Conservation (phyloP, 179 eudicot species). For the Gypsophila paniculata region DNA sequence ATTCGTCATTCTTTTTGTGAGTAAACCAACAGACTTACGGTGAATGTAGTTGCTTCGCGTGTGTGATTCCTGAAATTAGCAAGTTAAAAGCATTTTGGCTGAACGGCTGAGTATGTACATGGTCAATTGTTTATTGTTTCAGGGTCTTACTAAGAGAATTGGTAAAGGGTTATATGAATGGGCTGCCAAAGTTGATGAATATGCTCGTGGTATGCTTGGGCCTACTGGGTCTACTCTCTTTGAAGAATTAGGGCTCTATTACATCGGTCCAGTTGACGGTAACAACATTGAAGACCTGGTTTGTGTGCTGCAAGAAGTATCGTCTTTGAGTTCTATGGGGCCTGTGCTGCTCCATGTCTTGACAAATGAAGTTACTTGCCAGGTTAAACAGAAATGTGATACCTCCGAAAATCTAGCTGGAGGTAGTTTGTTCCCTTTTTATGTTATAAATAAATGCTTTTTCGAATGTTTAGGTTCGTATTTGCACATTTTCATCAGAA, state of each 20-base stretch:
- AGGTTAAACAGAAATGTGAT: constrained; percentile 25
- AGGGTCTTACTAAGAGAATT: constrained; percentile 73
- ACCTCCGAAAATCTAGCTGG: constrained; percentile 24
- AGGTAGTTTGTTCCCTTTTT: constrained; percentile 31
- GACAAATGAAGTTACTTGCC: constrained; percentile 48
- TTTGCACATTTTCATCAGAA: not conserved
- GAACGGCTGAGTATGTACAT: not conserved
- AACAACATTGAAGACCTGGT: constrained; percentile 75
- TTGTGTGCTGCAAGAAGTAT: constrained; percentile 76
- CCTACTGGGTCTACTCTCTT: constrained; percentile 85
- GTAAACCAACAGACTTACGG: not conserved
- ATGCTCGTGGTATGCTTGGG: constrained; percentile 84
- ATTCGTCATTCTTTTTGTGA: not conserved
- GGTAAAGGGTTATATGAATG: constrained; percentile 75
- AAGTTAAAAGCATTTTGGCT: constrained; percentile 4
- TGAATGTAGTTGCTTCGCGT: not conserved
- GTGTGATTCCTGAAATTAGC: not conserved
- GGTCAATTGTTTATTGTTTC: constrained; percentile 12
- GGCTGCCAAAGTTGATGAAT: constrained; percentile 95
- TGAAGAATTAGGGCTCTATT: constrained; percentile 93
- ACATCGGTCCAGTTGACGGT: constrained; percentile 93
- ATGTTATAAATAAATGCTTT: not conserved
- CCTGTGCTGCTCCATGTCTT: constrained; percentile 85
- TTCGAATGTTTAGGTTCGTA: not conserved
- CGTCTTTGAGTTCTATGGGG: constrained; percentile 86